A percentile compares a stretch with the other conserved stretches of the same genome.
phyloP scores from a whole-genome alignment of 495 filamentous ascomycete genomes.

The Neurospora sp. region DNA sequence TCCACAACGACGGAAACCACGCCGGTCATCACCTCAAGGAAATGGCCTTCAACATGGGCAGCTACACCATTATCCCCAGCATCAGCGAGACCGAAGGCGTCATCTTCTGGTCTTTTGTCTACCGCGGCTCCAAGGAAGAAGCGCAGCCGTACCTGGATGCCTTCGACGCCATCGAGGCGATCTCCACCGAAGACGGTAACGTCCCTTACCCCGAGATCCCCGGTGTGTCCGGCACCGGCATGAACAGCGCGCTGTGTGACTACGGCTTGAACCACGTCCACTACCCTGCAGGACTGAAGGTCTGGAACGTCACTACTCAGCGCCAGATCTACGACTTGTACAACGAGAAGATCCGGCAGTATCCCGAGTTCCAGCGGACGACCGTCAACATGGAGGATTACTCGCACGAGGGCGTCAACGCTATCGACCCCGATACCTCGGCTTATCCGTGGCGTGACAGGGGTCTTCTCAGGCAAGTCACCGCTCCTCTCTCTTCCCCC shows the following conservation, averaged over 20 bases:
- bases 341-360: constrained; percentile 12
- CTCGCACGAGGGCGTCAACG: constrained; percentile 35
- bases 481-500: neutral
- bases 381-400: constrained; percentile 50
- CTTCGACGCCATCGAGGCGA: constrained; percentile 35
- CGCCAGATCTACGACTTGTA: constrained; percentile 32
- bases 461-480: neutral
- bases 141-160: constrained; percentile 32
- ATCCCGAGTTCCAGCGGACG: constrained; percentile 23
- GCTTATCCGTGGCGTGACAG: constrained; percentile 34
- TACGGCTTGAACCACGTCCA: constrained; percentile 39
- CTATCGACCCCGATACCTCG: constrained; percentile 19
- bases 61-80: constrained; percentile 35
- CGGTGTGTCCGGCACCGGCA: constrained; percentile 29
- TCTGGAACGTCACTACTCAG: constrained; percentile 37
- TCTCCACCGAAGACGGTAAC: constrained; percentile 19
- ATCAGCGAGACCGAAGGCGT: constrained; percentile 31
- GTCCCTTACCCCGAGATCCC: constrained; percentile 38
- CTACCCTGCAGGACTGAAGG: constrained; percentile 39
- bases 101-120: constrained; percentile 36
- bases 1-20: constrained; percentile 30
- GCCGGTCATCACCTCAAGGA: constrained; percentile 20
- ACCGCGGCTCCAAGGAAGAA: constrained; percentile 34
- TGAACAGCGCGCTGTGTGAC: constrained; percentile 31
- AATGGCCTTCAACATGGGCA: constrained; percentile 37